Base-by-base conservation (phyloP, 2,329 filamentous ascomycete species). In the Pseudocercospora pini-densiflorae region DNA sequence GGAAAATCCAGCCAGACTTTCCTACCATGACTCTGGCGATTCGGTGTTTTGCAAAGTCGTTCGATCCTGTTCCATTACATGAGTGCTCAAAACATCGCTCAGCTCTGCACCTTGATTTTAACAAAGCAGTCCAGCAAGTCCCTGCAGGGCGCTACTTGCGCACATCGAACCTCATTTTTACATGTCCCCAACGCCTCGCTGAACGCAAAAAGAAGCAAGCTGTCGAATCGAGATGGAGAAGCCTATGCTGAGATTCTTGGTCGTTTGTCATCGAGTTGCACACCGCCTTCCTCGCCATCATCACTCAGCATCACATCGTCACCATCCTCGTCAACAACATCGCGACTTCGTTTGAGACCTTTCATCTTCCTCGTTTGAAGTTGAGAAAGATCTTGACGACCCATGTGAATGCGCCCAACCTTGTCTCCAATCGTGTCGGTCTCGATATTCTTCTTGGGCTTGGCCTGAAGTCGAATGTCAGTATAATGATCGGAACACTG, bases 331-430 rank as follows among this genome's bases (percentile, higher is more conserved):
- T 82, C 83, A 60, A 86, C 84, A 24, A 87, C 81, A 69, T 89
- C 89, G 62, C 92, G 88, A 70, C 86, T 89, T 71, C 95, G 87
- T 88, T 98, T 99, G 72, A 99, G 81, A 72, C 94, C 95, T 89
- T 99, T 99, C 94, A 99, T 98, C 88, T 99, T 99, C 77, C 95
- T 90, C 61, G 94, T 96, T 85, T 99, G 95, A 80, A 99, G 81
- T 74, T 91, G 87, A 77, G 85, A 86, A 66, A 99, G 86, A 81
- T 99, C 93, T 81, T 97, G 93, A 83, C 90, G 93, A 76, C 92
- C 93, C 67, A 97, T 81, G 79, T 99, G 95, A 70, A 99, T 91
- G 73, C 93, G 90, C 70, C 94, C 95, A 70, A 98, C 86, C 89
- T 98, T 98, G 81, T 99, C 95, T 78, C 95, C 95, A 82, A 99